Conservation (phyloP, 2,329 filamentous ascomycete genomes). For the Sclerotinia minor region DNA sequence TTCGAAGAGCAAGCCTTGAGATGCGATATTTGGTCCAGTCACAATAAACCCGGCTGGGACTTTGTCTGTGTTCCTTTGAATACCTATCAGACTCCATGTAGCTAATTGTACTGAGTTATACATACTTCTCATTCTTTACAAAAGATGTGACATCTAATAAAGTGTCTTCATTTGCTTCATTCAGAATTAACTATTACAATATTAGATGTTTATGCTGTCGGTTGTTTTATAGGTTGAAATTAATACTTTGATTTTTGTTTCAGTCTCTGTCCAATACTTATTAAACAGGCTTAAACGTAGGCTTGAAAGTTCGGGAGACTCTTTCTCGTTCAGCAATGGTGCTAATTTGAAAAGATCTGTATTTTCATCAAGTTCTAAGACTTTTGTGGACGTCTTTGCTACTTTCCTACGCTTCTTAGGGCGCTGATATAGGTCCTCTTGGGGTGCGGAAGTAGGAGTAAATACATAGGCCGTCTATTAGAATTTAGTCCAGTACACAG, state of each 20-base stretch:
- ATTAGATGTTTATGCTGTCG: slow-evolving; percentile 37
- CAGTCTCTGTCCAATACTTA: slow-evolving; percentile 63
- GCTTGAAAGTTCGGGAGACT: slow-evolving; percentile 50
- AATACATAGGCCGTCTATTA: slow-evolving; percentile 45
- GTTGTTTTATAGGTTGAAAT: not conserved
- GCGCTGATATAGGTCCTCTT: slow-evolving; percentile 33
- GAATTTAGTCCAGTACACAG: slow-evolving; percentile 15
- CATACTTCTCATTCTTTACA: slow-evolving; percentile 41
- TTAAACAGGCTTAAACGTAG: slow-evolving; percentile 62
- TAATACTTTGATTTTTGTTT: slow-evolving; percentile 60
- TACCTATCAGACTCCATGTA: slow-evolving; percentile 18
- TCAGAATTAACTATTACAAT: slow-evolving; percentile 52
- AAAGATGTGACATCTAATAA: slow-evolving; percentile 60
- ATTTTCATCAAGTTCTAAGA: slow-evolving; percentile 5
- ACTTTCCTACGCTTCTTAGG: slow-evolving; percentile 44
- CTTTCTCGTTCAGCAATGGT: slow-evolving; percentile 55
- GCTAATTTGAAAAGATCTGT: slow-evolving; percentile 46
- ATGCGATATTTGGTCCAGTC: slow-evolving; percentile 76
- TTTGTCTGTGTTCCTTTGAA: slow-evolving; percentile 28
- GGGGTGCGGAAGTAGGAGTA: slow-evolving; percentile 32
- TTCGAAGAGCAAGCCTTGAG: slow-evolving; percentile 71
- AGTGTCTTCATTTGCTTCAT: slow-evolving; percentile 61
- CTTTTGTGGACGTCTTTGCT: slow-evolving; percentile 32
- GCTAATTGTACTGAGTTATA: not conserved
- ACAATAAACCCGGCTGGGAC: slow-evolving; percentile 69